phyloP scores from a whole-genome alignment of 1,284 basidiomycete species.

The Marasmius oreades region DNA sequence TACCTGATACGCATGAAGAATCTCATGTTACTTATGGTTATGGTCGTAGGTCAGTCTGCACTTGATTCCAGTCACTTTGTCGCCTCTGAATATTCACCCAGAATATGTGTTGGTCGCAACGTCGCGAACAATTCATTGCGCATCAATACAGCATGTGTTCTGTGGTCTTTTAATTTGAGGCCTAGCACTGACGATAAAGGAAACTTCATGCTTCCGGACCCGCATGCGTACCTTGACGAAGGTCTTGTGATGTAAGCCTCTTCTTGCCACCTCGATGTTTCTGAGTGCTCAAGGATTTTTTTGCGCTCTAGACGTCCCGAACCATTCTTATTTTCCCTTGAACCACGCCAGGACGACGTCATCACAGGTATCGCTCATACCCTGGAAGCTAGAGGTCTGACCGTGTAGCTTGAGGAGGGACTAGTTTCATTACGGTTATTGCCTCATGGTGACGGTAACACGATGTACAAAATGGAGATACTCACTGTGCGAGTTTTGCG shows the following conservation, averaged over 20 bases:
- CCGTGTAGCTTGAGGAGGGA: too few species aligned
- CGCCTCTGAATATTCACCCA: constrained; percentile 8
- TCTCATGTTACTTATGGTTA: constrained; percentile 19
- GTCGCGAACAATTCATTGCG: constrained; percentile 15
- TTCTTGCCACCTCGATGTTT: neutral
- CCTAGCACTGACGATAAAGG: constrained; percentile 2
- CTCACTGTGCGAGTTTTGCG: too few species aligned
- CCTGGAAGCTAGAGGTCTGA: neutral
- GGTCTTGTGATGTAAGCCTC: constrained; percentile 3
- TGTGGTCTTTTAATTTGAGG: constrained; percentile 10
- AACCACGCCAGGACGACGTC: neutral
- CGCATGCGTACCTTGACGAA: neutral
- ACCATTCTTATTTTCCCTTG: neutral
- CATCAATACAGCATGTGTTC: constrained; percentile 17
- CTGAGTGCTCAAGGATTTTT: neutral
- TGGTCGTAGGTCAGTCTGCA: constrained; percentile 12
- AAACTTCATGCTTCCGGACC: neutral
- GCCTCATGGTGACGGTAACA: too few species aligned
- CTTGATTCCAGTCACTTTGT: neutral
- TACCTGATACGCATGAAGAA: constrained; percentile 17
- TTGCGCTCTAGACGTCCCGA: neutral
- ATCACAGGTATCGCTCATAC: neutral
- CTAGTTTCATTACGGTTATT: too few species aligned
- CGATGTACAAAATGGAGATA: too few species aligned
- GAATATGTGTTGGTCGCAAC: constrained; percentile 18